Base-by-base conservation (phyloP, 1,284 basidiomycete genomes). In the Pascua guehoae region DNA sequence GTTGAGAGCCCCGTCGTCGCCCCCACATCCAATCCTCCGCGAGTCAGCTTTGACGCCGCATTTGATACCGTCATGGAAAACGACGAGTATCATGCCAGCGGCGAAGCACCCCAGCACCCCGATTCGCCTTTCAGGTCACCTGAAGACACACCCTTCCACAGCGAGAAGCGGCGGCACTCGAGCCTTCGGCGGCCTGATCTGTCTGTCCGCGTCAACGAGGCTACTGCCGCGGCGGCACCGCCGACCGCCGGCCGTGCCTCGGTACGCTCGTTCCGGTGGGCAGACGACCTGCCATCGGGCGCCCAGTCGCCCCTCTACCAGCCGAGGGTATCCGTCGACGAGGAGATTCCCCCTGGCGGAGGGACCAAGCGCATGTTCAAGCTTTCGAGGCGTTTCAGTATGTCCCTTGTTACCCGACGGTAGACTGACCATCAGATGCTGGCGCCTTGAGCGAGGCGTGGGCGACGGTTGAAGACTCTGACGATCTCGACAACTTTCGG, bases 391-490 rank as follows among this genome's bases (percentile, higher is more conserved):
- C 71, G 66, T 49, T 78, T 78, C 55, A 78, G 70, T 74, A 54
- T 68, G 73, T 61, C 36, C 39, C 17, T 10, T 12, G 42, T 32
- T 39, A 5, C 37, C 18, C 24, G 8, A 16, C 18, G 10, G 15
- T 38, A 11, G 32, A 40, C 42, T 55, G 40, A 44, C 37, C 11
- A n/a, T 1, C 53, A 73, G 69, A 80, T 61, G 79, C 77, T 1
- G 80, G 79, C 8, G 79, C 77, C 0, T 61, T 80, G 2, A 75
- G 76, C 8, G 76, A 80, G 47, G 76, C 78, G 9, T 75, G 76
- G 64, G 78, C 79, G 0, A 79, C 78, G 2, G 77, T 80, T 10
- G 78, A 79, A 53, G 79, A 81, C 65, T 77, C 78, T 10, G 77
- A 77, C 53, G 73, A 79, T 18, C 67, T 80, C 36, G 77, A 79